Evolutionary conservation across 352 stramenopile genomes (phyloP).

Genomic region (Phytopythium helicoides): DNA sequence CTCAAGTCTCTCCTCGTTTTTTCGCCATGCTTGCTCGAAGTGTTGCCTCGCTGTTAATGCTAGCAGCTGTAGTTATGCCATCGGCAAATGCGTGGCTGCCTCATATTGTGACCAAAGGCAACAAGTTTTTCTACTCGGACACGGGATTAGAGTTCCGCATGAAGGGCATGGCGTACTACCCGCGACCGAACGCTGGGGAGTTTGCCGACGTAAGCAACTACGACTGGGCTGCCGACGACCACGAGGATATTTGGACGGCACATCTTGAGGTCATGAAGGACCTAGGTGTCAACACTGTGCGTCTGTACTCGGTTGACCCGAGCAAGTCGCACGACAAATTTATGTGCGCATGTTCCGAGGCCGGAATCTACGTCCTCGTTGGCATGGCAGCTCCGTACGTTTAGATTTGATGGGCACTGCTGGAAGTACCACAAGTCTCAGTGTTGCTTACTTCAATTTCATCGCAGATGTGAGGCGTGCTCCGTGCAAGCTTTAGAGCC

Average conservation of each 20-base stretch:
- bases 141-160: constrained; percentile 65
- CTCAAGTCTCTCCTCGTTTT: too few species aligned
- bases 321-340: constrained; percentile 69
- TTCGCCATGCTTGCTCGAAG: too few species aligned
- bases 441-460: too few species aligned
- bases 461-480: constrained; percentile 48
- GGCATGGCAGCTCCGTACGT: constrained; percentile 55
- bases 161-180: constrained; percentile 74
- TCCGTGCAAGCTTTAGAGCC: constrained; percentile 38
- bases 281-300: constrained; percentile 62
- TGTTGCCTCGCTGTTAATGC: too few species aligned
- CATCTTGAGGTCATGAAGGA: constrained; percentile 54
- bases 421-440: too few species aligned
- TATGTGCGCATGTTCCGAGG: constrained; percentile 67
- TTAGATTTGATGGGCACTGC: too few species aligned
- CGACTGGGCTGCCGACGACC: constrained; percentile 63
- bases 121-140: constrained; percentile 83
- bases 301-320: constrained; percentile 67
- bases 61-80: too few species aligned
- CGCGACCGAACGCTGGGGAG: constrained; percentile 57
- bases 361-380: constrained; percentile 72
- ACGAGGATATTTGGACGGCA: constrained; percentile 47
- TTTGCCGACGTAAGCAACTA: constrained; percentile 49
- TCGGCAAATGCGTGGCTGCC: constrained; percentile 37
- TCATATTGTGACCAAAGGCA: constrained; percentile 56